Base-by-base conservation (phyloP, 495 filamentous ascomycete species). In the Hyaloscypha finlandica region DNA sequence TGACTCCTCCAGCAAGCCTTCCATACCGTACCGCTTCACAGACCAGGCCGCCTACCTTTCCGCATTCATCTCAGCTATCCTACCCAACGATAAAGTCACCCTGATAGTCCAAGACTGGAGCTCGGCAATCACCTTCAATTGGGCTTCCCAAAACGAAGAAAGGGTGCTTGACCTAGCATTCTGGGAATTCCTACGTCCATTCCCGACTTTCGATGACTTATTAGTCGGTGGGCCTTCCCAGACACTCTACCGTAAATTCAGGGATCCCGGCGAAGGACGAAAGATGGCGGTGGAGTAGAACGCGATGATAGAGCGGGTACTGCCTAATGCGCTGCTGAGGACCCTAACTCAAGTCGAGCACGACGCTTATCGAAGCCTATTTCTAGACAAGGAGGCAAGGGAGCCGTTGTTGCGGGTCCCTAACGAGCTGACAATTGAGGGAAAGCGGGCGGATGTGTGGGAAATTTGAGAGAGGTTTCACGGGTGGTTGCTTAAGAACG, bases 401-500 rank as follows among this genome's bases (percentile, higher is more conserved):
- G 54, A 57, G 54, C 22, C 31, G 22, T 57, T 57, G 25, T 30
- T 57, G 2, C 25, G 22, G 1, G 54, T 57, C 6, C 54, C 54
- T 4, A 20, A 30, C 11, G 54, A 57, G 54, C 25, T 57, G 22
- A 4, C 54, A 6, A 57, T 57, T 30, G 54, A 25, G 16, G 54
- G 54, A 6, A 25, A 31, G 5, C 54, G 2, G 2, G 31, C 25
- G 2, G 54, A 22, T 20, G 22, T 57, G 12, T 57, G 54, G 54
- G 54, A 57, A 6, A 30, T 57, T 11, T 25, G 11, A 1, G 54
- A 30, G 22, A 57, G 25, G 54, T 57, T 30, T 4, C 54, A 57
- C 5, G 54, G 1, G 16, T 57, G 54, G 54, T 57, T 57, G 54
- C 54, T 57, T 57, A 20, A 57, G 54, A 57, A 20, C 31, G 54